These are phyloP conservation scores for Venturia pyrina DNA, from an alignment of 2,329 filamentous ascomycete species.

Conservation along the genomic window DNA sequence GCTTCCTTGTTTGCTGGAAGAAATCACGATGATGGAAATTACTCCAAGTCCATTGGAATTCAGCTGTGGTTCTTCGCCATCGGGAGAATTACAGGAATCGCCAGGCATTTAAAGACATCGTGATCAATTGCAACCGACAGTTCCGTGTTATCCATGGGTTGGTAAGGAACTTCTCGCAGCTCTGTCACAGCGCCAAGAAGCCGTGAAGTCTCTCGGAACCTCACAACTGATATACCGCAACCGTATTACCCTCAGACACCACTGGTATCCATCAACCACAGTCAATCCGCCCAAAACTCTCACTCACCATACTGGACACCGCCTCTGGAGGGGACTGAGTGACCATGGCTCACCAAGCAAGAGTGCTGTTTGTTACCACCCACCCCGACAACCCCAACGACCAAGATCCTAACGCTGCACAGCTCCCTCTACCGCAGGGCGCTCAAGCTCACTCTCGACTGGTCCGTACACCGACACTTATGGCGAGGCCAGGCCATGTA, in stretches of 20 bases:
- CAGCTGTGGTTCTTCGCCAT: not conserved
- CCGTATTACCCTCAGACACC: not conserved
- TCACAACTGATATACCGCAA: not conserved
- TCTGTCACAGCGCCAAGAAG: not conserved
- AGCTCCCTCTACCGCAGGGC: constrained; percentile 80
- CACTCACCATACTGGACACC: not conserved
- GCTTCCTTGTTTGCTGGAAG: not conserved
- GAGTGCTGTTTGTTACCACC: constrained; percentile 8
- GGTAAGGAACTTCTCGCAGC: not conserved
- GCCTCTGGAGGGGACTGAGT: not conserved
- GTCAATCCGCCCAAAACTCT: not conserved
- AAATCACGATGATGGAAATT: not conserved
- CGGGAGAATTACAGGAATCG: not conserved
- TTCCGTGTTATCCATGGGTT: not conserved
- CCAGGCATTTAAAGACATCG: not conserved
- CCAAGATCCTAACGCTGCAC: constrained; percentile 13
- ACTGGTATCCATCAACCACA: not conserved
- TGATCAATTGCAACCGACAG: not conserved
- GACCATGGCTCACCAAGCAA: constrained; percentile 8
- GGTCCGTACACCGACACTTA: constrained; percentile 83
- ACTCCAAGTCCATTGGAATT: not conserved
- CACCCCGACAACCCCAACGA: not conserved
- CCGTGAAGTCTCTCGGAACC: not conserved
- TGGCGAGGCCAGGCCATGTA: constrained; percentile 97
- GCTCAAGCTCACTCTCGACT: constrained; percentile 87